Conservation (phyloP, 2,329 filamentous ascomycete genomes). For the Venturia pyrina region DNA sequence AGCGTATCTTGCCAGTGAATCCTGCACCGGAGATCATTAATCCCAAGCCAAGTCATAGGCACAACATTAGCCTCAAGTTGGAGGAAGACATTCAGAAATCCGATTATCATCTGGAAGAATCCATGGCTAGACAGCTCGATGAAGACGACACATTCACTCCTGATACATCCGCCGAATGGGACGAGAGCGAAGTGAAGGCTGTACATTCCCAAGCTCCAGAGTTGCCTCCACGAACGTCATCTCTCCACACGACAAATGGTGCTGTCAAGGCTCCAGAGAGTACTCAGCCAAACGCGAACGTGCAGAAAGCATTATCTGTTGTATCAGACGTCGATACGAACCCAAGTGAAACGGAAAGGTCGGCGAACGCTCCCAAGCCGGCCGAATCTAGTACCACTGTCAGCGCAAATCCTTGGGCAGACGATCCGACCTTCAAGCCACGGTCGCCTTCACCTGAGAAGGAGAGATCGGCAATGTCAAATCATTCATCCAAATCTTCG, state of each 20-base stretch:
- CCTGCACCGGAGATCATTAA: conserved; percentile 42
- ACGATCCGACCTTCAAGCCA: conserved; percentile 12
- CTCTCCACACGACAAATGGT: background rate
- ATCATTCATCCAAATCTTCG: conserved; percentile 58
- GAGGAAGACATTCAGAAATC: conserved; percentile 79
- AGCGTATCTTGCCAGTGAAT: conserved; percentile 29
- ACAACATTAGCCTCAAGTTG: conserved; percentile 67
- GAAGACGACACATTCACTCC: conserved; percentile 62
- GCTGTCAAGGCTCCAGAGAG: background rate
- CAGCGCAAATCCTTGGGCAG: conserved; percentile 10
- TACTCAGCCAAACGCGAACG: background rate
- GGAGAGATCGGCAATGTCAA: background rate
- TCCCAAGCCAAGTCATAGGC: conserved; percentile 52
- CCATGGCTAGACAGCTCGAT: conserved; percentile 67
- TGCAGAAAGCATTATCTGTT: conserved; percentile 16
- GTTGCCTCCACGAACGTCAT: conserved; percentile 2
- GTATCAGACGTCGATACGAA: conserved; percentile 21
- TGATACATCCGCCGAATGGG: conserved; percentile 30
- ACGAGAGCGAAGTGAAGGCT: background rate
- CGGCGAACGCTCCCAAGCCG: background rate
- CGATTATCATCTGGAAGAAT: conserved; percentile 74
- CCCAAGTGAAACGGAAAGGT: background rate
- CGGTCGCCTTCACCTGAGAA: background rate
- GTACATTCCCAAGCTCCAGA: background rate
- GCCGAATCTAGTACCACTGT: background rate